Conservation (phyloP, 1,284 basidiomycete species). For the Malassezia furfur region DNA sequence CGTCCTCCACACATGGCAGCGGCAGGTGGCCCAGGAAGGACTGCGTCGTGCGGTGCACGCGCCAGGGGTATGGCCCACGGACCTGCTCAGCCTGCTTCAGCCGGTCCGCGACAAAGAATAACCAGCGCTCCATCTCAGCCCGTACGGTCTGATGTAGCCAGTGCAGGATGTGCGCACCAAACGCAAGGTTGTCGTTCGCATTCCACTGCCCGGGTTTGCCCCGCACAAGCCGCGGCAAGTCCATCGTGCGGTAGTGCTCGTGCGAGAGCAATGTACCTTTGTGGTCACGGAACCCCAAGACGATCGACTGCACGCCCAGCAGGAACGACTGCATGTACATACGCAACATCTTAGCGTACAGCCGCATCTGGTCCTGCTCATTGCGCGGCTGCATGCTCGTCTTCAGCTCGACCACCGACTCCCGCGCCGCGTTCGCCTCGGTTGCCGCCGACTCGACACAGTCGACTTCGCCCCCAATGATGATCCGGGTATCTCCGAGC, state of each 20-base stretch:
- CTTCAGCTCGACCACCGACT: constrained; percentile 74
- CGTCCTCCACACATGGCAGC: background rate
- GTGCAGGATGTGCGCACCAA: constrained; percentile 59
- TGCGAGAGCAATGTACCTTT: constrained; percentile 52
- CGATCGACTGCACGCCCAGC: constrained; percentile 69
- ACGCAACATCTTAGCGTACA: constrained; percentile 67
- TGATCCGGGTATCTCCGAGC: constrained; percentile 66
- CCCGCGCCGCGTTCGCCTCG: background rate
- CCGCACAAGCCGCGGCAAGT: constrained; percentile 45
- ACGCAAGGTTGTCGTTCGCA: constrained; percentile 63
- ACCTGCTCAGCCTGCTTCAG: background rate
- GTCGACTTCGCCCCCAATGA: constrained; percentile 91
- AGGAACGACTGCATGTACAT: constrained; percentile 73
- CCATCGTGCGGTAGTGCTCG: constrained; percentile 46
- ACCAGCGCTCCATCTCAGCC: constrained; percentile 7
- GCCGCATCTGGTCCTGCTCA: constrained; percentile 63
- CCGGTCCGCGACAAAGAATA: background rate
- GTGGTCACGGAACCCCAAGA: constrained; percentile 83
- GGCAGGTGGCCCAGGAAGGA: constrained; percentile 12
- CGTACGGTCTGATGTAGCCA: constrained; percentile 52
- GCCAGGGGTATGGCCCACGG: constrained; percentile 12
- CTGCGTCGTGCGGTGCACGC: constrained; percentile 12
- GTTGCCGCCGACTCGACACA: constrained; percentile 55
- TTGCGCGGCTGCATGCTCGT: constrained; percentile 69
- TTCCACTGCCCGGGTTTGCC: constrained; percentile 65